phyloP scores from a whole-genome alignment of 176 grass and related monocot genomes.

The Typha latifolia region DNA sequence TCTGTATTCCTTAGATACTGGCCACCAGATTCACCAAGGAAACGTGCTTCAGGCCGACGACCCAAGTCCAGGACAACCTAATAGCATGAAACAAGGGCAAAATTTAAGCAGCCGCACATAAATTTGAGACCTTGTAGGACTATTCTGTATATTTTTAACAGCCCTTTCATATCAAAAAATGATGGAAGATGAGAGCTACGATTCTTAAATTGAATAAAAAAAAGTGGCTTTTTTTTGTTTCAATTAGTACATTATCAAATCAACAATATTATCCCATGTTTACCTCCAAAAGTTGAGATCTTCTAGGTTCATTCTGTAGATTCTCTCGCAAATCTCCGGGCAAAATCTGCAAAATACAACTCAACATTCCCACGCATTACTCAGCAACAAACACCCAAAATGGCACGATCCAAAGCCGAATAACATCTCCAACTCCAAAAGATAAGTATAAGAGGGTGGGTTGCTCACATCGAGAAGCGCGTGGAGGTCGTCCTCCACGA shows the following conservation, averaged over 20 bases:
- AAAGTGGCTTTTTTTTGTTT: too few relatives aligned
- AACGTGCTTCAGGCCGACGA: conserved; percentile 84
- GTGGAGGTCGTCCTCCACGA: conserved; percentile 70
- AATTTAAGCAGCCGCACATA: background rate
- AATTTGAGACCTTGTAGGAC: background rate
- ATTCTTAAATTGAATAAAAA: background rate
- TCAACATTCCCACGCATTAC: background rate
- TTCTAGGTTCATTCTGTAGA: conserved; percentile 84
- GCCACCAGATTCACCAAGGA: conserved; percentile 73
- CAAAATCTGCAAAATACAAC: conserved; percentile 55
- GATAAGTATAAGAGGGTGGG: background rate
- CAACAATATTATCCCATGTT: background rate
- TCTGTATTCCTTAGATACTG: conserved; percentile 79
- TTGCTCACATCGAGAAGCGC: conserved; percentile 57
- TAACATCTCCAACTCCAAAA: too few relatives aligned
- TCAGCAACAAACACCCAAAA: conserved; percentile 1
- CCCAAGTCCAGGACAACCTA: conserved; percentile 95
- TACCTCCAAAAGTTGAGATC: conserved; percentile 78
- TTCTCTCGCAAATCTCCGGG: conserved; percentile 63
- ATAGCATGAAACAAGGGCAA: background rate
- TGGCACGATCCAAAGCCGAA: too few relatives aligned
- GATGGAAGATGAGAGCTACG: background rate
- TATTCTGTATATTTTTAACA: background rate
- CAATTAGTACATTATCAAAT: background rate
- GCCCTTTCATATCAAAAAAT: background rate